Evolutionary conservation across 768 basidiomycete genomes (phyloP), one percentile per base, ranked within the genome.

Genomic region (Pulveroboletus sp.): DNA sequence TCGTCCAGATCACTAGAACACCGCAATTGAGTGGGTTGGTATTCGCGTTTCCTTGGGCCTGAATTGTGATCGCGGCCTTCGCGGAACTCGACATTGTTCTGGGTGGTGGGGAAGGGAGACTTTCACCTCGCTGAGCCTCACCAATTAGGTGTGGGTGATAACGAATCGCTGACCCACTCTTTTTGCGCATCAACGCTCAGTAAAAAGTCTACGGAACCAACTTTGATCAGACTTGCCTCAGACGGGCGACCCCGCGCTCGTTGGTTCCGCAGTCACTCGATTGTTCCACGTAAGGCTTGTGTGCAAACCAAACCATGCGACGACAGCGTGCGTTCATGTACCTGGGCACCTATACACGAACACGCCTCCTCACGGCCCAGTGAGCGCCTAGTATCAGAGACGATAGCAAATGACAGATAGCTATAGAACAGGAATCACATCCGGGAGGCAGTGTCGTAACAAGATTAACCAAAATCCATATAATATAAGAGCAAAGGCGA

Each of bases 251-350:
- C 49, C 57, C 51, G 28, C 51, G 42, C 40, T 59, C 33, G 47
- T 42, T 47, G 45, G 52, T 33, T 55, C 55, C 58, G 50, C 49
- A 47, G 41, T 33, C 43, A 14, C 18, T 49, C 33, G 27, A 39
- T 59, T 46, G 55, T 43, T 47, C 50, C 43, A 40, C 44, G 32
- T 46, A 33, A 54, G 38, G 35, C 27, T 15, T 43, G 43, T 30
- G 33, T 27, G 9, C 31, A 18, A 37, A 43, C 30, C 30, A 49
- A 51, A 18, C 53, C 57, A 59, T 51, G 57, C 55, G 48, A 60
- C 33, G 43, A 26, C 47, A 48, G 46, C 53, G 50, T 64, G 62
- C 50, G 47, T 47, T 53, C 55, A 58, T 58, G 56, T 61, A 49
- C 53, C 58, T 55, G 28, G 46, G 35, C 21, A 47, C 32, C 21